Conservation (phyloP, 495 filamentous ascomycete species). For the Penicillium steckii region DNA sequence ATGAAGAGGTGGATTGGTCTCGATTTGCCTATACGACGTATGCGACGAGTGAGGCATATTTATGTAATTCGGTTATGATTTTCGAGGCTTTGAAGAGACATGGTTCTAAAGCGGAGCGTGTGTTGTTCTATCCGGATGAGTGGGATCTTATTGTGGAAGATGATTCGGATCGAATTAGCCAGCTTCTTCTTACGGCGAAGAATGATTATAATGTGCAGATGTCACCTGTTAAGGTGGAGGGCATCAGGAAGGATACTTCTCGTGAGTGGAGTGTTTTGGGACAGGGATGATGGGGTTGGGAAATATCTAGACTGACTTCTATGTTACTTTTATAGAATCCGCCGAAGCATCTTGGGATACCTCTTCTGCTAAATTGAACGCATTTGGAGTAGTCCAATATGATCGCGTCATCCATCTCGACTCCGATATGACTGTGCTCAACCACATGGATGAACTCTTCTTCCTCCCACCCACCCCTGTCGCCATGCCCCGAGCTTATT, state of each 20-base stretch:
- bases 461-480: constrained; percentile 59
- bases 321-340: constrained; percentile 1
- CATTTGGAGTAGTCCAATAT: constrained; percentile 69
- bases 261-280: constrained; percentile 26
- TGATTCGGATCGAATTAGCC: constrained; percentile 46
- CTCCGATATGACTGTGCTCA: constrained; percentile 62
- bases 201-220: constrained; percentile 61
- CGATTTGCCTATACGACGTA: constrained; percentile 70
- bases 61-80: constrained; percentile 77
- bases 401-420: constrained; percentile 67
- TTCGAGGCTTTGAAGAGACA: constrained; percentile 62
- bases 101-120: constrained; percentile 60
- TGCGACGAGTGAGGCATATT: constrained; percentile 63
- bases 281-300: neutral
- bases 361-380: constrained; percentile 67
- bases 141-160: constrained; percentile 48
- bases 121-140: constrained; percentile 64
- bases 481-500: constrained; percentile 71
- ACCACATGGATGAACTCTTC: constrained; percentile 73
- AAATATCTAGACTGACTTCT: neutral
- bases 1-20: constrained; percentile 55
- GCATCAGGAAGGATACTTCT: constrained; percentile 34
- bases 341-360: constrained; percentile 53
- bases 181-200: constrained; percentile 57
- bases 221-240: constrained; percentile 58